These are phyloP conservation scores for Cyberlindnera petersonii DNA, from an alignment of 805 yeast genomes.

Conservation along the genomic window DNA sequence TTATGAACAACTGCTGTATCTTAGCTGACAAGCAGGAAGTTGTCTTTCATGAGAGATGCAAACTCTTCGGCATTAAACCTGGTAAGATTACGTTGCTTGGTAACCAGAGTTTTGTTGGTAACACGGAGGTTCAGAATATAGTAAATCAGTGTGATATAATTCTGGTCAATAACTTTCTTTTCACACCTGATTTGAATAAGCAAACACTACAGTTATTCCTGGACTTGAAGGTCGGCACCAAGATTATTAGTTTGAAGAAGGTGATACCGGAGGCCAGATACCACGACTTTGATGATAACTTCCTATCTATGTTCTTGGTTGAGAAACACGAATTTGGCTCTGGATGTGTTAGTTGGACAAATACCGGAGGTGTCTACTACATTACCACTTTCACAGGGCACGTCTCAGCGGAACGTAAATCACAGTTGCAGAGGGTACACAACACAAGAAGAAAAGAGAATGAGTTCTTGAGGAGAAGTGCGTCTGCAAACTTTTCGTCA, in stretches of 20 bases:
- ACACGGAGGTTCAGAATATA: slow-evolving; percentile 48
- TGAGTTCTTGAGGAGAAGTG: slow-evolving; percentile 16
- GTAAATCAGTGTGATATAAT: slow-evolving; percentile 66
- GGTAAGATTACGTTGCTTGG: slow-evolving; percentile 57
- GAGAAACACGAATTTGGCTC: slow-evolving; percentile 59
- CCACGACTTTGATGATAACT: slow-evolving; percentile 48
- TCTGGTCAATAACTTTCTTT: slow-evolving; percentile 78
- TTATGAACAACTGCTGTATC: slow-evolving; percentile 77
- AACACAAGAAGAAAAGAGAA: slow-evolving; percentile 25
- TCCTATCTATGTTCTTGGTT: slow-evolving; percentile 63
- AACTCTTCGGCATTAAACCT: slow-evolving; percentile 58
- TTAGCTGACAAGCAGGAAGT: slow-evolving; percentile 57
- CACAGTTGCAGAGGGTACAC: slow-evolving; percentile 32
- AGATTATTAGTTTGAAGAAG: slow-evolving; percentile 73
- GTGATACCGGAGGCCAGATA: slow-evolving; percentile 74
- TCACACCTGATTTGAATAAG: slow-evolving; percentile 69
- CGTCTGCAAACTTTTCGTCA: slow-evolving; percentile 5
- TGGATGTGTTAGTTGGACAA: slow-evolving; percentile 86
- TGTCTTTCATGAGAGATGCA: slow-evolving; percentile 56
- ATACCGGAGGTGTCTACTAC: slow-evolving; percentile 71
- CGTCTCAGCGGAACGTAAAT: slow-evolving; percentile 17
- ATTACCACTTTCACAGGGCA: slow-evolving; percentile 44
- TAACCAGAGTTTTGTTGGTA: slow-evolving; percentile 68
- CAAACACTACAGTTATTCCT: slow-evolving; percentile 62
- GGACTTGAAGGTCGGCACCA: slow-evolving; percentile 67